Base-by-base conservation (phyloP, 2,329 filamentous ascomycete species). In the Sporothrix pallida region DNA sequence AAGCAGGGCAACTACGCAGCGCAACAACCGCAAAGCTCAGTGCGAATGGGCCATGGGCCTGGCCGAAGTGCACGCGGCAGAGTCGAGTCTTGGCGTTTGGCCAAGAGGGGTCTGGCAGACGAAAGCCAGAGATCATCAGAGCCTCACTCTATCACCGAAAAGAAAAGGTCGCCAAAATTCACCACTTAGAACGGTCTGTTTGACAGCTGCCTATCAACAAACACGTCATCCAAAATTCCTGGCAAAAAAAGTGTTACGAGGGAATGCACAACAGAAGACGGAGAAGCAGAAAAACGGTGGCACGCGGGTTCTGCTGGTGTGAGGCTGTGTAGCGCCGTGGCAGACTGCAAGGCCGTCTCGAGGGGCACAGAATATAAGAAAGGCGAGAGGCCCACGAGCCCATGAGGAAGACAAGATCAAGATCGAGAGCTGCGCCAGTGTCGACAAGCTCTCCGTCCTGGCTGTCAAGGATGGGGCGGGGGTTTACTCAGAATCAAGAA, bases 131-230 rank as follows among this genome's bases (percentile, higher is more conserved):
- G 31, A 13, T 58, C 54, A 13, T 42, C 31, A 20, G 37, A 46
- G 60, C 37, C 46, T 37, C 31, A 37, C 17, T 46, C 20, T 23
- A 31, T 13, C 8, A 42, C 37, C 37, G 37, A 65, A 17, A 15
- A 12, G 20, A 2, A 9, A 20, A 54, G 2, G 12, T 26, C 8
- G 8, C 20, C 23, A 44, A 23, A 44, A 63, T 4, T 5, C 3
- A 5, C 15, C 13, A 37, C 9, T n/a, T n/a, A 50, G 13, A 26
- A 26, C 17, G 48, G 2, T 26, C 26, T 15, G 15, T n/a, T 69
- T 56, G 52, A 23, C 56, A 48, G 56, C 54, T 71, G 54, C 69
- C 54, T 71, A 62, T 71, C n/a, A n/a, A 50, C 69, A 71, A 65
- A 31, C 54, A 26, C 69, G 69, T 71, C 69, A 71, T 62, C 42